phyloP scores from a whole-genome alignment of 805 yeast genomes.

The Candida multigemmis region DNA sequence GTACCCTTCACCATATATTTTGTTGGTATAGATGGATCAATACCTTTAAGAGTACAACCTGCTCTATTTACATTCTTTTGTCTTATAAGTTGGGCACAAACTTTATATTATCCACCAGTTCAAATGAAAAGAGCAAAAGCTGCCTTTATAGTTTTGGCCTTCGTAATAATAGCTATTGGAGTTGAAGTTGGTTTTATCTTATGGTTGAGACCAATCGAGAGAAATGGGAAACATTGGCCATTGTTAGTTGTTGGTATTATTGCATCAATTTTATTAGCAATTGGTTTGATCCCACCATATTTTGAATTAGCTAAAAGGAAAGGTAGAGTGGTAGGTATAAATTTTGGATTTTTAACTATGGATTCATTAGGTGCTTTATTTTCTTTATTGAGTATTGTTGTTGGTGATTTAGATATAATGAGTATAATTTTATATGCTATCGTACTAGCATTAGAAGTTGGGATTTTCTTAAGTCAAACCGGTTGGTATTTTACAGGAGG shows the following conservation, averaged over 20 bases:
- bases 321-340: conserved; percentile 85
- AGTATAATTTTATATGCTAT: conserved; percentile 70
- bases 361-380: conserved; percentile 78
- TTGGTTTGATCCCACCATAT: conserved; percentile 85
- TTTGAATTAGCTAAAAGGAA: conserved; percentile 69
- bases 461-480: conserved; percentile 62
- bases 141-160: conserved; percentile 18
- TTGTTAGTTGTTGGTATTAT: conserved; percentile 68
- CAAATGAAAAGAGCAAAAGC: conserved; percentile 25
- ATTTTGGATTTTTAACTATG: conserved; percentile 65
- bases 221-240: conserved; percentile 61
- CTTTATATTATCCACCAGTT: conserved; percentile 64
- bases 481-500: conserved; percentile 50
- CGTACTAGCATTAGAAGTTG: conserved; percentile 68
- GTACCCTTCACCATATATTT: conserved; percentile 86
- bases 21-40: conserved; percentile 55
- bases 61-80: conserved; percentile 71
- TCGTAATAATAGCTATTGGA: conserved; percentile 42
- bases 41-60: conserved; percentile 83
- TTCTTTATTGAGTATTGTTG: conserved; percentile 49
- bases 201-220: conserved; percentile 52
- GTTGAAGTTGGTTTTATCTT: conserved; percentile 63
- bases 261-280: conserved; percentile 66
- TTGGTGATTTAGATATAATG: conserved; percentile 64
- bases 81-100: conserved; percentile 54